Evolutionary conservation across 441 rosid genomes (phyloP).

Genomic region (Macaranga tanarius): DNA sequence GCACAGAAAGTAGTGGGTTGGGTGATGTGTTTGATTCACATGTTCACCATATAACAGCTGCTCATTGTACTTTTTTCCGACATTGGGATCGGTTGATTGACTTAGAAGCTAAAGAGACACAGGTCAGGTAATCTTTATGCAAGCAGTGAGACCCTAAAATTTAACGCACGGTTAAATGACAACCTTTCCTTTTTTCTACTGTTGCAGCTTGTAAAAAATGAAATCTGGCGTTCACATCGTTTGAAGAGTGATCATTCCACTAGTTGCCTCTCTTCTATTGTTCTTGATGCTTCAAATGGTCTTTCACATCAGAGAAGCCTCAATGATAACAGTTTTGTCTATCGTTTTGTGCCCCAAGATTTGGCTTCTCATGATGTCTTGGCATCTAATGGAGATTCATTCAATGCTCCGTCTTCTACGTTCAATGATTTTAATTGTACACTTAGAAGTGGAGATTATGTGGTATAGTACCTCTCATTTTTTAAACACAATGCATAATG

Average conservation of each 20-base stretch:
- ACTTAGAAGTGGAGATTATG: slow-evolving; percentile 84
- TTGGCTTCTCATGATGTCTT: slow-evolving; percentile 28
- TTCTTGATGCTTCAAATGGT: slow-evolving; percentile 65
- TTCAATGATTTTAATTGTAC: slow-evolving; percentile 53
- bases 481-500: slow-evolving; percentile 5
- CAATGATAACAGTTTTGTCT: slow-evolving; percentile 61
- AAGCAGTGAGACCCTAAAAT: not conserved
- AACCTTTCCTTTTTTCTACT: slow-evolving; percentile 11
- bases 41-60: slow-evolving; percentile 66
- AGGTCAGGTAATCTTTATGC: slow-evolving; percentile 42
- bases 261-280: slow-evolving; percentile 65
- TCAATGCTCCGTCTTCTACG: slow-evolving; percentile 32
- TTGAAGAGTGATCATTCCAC: slow-evolving; percentile 40
- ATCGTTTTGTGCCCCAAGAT: slow-evolving; percentile 64
- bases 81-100: slow-evolving; percentile 87
- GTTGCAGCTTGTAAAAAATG: slow-evolving; percentile 64
- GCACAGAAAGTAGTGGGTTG: slow-evolving; percentile 74
- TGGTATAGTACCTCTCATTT: slow-evolving; percentile 48
- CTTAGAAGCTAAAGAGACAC: slow-evolving; percentile 87
- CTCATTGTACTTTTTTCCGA: slow-evolving; percentile 61
- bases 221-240: slow-evolving; percentile 53
- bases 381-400: slow-evolving; percentile 41
- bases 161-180: slow-evolving; percentile 13
- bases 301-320: slow-evolving; percentile 45
- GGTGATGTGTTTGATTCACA: slow-evolving; percentile 71